Conservation (phyloP, 2,329 filamentous ascomycete species). For the Leptodontidium sp. region DNA sequence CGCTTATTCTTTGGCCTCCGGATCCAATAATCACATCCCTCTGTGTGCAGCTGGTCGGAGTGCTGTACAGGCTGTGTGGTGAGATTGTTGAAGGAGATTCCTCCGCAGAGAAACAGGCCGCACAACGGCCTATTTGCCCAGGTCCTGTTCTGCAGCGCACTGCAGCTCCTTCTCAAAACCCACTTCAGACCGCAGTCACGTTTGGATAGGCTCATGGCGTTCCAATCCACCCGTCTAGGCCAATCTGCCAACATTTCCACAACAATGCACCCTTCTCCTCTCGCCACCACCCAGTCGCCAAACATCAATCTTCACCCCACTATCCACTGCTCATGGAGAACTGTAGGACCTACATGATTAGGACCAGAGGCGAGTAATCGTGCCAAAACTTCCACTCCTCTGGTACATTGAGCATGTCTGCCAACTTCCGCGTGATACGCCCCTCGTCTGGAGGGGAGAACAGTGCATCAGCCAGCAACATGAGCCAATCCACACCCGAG, state of each 20-base stretch:
- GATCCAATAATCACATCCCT: not conserved
- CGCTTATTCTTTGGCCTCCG: not conserved
- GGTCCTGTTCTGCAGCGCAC: not conserved
- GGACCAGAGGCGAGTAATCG: not conserved
- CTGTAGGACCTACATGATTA: not conserved
- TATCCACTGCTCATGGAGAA: not conserved
- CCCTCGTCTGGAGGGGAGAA: constrained; percentile 40
- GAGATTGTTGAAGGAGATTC: constrained; percentile 26
- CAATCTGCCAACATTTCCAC: constrained; percentile 30
- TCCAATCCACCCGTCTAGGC: constrained; percentile 13
- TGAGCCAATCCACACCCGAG: constrained; percentile 41
- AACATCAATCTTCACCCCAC: constrained; percentile 21
- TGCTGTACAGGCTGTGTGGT: not conserved
- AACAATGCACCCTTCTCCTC: constrained; percentile 16
- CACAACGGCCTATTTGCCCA: constrained; percentile 14
- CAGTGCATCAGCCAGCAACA: constrained; percentile 40
- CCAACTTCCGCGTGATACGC: constrained; percentile 41
- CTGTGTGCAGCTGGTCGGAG: not conserved
- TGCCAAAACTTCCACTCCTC: not conserved
- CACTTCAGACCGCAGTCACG: constrained; percentile 22
- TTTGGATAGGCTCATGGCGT: constrained; percentile 30
- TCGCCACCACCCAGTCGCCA: constrained; percentile 21
- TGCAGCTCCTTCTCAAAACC: not conserved
- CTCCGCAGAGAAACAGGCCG: constrained; percentile 30
- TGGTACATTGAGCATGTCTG: constrained; percentile 33